Base-by-base conservation (phyloP, 2,329 filamentous ascomycete species). In the Sclerotinia sclerotiorum region DNA sequence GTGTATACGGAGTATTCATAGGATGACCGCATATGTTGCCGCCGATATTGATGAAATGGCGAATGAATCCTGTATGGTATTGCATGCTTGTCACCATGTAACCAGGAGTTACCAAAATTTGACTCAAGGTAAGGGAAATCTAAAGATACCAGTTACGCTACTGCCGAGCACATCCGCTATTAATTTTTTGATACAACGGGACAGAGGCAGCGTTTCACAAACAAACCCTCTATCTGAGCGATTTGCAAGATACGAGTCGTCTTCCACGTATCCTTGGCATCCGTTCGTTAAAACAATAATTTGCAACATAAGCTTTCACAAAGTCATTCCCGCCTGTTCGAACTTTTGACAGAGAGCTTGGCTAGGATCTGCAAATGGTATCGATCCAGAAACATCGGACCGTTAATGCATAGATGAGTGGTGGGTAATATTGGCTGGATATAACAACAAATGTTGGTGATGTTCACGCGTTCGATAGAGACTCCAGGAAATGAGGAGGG, bases 261-360 rank as follows among this genome's bases (percentile, higher is more conserved):
- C 21, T 49, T 44, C 29, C 21, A 42, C 55, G 7, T 17, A n/a
- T 11, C 13, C 44, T 67, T 51, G 39, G 44, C 44, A 66, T 60
- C 54, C 44, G 32, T 51, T 42, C 42, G 7, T 61, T 67, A n/a
- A 19, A 58, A 57, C 15, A 48, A 48, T 35, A 5, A 11, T 27
- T 39, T 27, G 32, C 15, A 15, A 60, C 29, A 49, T 29, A 61
- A 67, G 27, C 65, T 61, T 67, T 52, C n/a, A 44, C 24, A n/a
- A 52, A 52, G 44, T 44, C 24, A 24, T 67, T 32, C 58, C 39
- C 24, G n/a, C 58, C 42, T 35, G 24, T 66, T 46, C 32, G 21
- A 27, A 35, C 17, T 27, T 35, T 67, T 67, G 65, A 51, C 65
- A 61, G 65, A 61, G 65, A 52, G 44, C 46, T 61, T 61, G 32